Base-by-base conservation (phyloP, 345 rosid genomes). In the Gossypium herbaceum region DNA sequence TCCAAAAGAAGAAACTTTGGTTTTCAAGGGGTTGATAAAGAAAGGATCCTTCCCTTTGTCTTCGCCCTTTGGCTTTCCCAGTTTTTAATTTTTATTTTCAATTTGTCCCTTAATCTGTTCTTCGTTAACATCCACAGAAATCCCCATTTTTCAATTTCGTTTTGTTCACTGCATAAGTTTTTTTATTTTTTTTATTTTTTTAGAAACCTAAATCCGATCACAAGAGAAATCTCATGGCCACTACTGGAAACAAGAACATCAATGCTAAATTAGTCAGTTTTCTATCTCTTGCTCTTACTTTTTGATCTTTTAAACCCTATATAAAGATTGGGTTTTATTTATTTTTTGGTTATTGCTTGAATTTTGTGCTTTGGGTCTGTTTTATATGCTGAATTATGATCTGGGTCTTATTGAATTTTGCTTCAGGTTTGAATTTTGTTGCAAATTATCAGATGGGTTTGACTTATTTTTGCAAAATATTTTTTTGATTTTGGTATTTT, bases 211-310 rank as follows among this genome's bases (percentile, higher is more conserved):
- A 60, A 58, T 75, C 58, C 52, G 60, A 65, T 66, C 1, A 45
- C 67, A 15, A 0, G 13, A 70, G 41, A 20, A 17, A 51, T 70
- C 59, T 69, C 84, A 93, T 95, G 99, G 94, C 97, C 82, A 81
- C 91, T 76, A 75, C 97, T 25, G 96, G 89, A 55, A 95, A 90
- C 93, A 93, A 93, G 90, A 93, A 84, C 86, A 91, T 93, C 81
- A 95, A 93, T 78, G 98, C 99, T 60, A 95, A 95, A 89, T 80
- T 93, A 93, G 99, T 93, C 7, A 63, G 87, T 79, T 82, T 45
- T 65, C 48, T 24, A 0, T 27, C 39, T 12, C 1, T 57, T 41
- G n/a, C 43, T 22, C 24, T 65, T 6, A 5, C 13, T 7, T 58
- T 22, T n/a, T 55, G 60, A 7, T 56, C 60, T 12, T 19, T 55